Percentiles rank a stretch among this genome's conserved stretches.
Conservation (phyloP, 139 green algal species). For the Picochlorum sp. region DNA sequence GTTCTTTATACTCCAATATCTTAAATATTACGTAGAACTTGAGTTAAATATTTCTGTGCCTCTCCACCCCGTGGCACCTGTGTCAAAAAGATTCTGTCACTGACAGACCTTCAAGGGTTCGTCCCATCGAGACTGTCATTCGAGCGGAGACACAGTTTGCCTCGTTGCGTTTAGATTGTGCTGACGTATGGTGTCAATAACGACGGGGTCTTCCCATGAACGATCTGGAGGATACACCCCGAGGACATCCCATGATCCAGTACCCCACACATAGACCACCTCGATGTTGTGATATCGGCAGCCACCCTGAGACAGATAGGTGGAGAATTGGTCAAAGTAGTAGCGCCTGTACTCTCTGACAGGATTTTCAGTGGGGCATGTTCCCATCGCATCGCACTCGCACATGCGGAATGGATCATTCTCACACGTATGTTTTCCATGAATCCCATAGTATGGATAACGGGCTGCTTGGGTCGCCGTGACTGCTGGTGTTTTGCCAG, state of each 20-base stretch:
- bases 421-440: slow-evolving; percentile 24
- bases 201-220: slow-evolving; percentile 12
- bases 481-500: slow-evolving; percentile 18
- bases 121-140: no score
- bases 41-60: no score
- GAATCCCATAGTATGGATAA: slow-evolving; percentile 33
- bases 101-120: no score
- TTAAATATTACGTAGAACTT: no score
- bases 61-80: no score
- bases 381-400: background rate
- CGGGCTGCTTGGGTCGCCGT: slow-evolving; percentile 25
- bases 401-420: slow-evolving; percentile 22
- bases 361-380: background rate
- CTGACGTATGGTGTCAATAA: slow-evolving; percentile 24
- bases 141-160: no score
- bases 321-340: slow-evolving; percentile 15
- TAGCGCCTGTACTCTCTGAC: slow-evolving; percentile 21
- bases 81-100: no score
- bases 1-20: no score
- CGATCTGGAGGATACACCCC: slow-evolving; percentile 29
- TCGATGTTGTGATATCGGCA: slow-evolving; percentile 27
- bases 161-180: slow-evolving; percentile 20
- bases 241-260: slow-evolving; percentile 30
- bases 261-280: slow-evolving; percentile 36
- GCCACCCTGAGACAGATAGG: slow-evolving; percentile 17